phyloP scores from a whole-genome alignment of 305 asterid species.

The Petunia hybrid region DNA sequence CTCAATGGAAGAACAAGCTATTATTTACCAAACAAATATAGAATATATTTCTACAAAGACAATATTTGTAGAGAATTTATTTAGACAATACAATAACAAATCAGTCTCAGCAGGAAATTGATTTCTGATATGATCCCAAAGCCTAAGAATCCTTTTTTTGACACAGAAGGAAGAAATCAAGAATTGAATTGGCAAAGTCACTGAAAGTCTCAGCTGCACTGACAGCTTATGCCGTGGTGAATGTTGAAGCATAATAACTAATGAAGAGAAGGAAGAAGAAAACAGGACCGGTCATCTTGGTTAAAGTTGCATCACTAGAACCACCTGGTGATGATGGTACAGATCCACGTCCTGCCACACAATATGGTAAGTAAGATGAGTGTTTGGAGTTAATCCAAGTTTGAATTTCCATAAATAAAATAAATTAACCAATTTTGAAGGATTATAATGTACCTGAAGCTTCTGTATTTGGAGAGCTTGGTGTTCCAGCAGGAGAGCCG shows the following conservation, averaged over 20 bases:
- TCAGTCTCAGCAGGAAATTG: neutral
- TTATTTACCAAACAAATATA: no score
- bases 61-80: neutral
- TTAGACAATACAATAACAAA: neutral
- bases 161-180: no score
- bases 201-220: no score
- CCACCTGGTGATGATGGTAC: constrained; percentile 45
- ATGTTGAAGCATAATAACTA: constrained; percentile 56
- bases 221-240: constrained; percentile 1
- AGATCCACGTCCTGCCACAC: constrained; percentile 54
- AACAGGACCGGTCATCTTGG: constrained; percentile 49
- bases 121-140: neutral
- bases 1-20: neutral
- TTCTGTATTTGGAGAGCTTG: constrained; percentile 51
- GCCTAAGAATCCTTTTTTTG: neutral
- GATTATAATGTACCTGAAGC: constrained; percentile 45
- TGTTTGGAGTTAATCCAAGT: constrained; percentile 6
- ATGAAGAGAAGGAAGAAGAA: constrained; percentile 49
- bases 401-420: neutral
- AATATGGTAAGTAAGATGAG: neutral
- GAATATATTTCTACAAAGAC: neutral
- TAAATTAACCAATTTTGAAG: neutral
- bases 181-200: no score
- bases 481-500: constrained; percentile 57
- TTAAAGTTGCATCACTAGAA: constrained; percentile 50